Evolutionary conservation across 306 rosid species (phyloP), one percentile per base, ranked within the genome.

Genomic region (Gynostemma pentaphyllum): DNA sequence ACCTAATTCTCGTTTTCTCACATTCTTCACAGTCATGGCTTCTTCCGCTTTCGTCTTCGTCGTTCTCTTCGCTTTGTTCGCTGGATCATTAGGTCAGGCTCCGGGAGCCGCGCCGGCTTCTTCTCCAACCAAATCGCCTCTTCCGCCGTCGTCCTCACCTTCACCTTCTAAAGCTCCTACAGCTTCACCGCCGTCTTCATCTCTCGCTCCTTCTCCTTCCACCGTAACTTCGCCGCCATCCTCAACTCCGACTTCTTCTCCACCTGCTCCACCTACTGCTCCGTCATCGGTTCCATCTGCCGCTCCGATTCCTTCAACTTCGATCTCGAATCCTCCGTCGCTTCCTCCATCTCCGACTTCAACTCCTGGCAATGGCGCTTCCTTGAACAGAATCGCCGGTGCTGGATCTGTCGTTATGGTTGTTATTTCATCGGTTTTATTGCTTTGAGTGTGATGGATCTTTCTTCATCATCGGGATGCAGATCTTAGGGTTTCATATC

Each of bases 351-450:
- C 76, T 9, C 76, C 84, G 0, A 0, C 9, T 2, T 0, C 67
- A 12, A 16, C 62, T 3, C 72, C 76, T 1, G 6, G 14, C 0
- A 63, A 52, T 68, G 65, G 14, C 30, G 85, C 80, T 12, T 6
- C 55, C 26, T 1, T 70, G 30, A 55, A 19, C 26, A 71, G 78
- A 66, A 75, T 69, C 71, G 26, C 72, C 39, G 44, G 67, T 13
- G 74, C 68, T 5, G 94, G 89, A 76, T 81, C 81, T 40, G 68
- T 81, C 0, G 78, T 73, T 9, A 78, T 76, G 0, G 74, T 55
- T 21, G 69, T 73, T 42, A 13, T 80, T 8, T 80, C 74, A 0
- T 72, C 68, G 7, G 56, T 72, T 13, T 66, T 94, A 23, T 47
- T 88, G 74, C 62, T 82, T 74, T 84, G 84, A 84, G 83, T 77